Percentiles rank a stretch among this genome's conserved stretches.
Conservation (phyloP, 805 yeast species). For the Zygosaccharomyces kombuchaensis region DNA sequence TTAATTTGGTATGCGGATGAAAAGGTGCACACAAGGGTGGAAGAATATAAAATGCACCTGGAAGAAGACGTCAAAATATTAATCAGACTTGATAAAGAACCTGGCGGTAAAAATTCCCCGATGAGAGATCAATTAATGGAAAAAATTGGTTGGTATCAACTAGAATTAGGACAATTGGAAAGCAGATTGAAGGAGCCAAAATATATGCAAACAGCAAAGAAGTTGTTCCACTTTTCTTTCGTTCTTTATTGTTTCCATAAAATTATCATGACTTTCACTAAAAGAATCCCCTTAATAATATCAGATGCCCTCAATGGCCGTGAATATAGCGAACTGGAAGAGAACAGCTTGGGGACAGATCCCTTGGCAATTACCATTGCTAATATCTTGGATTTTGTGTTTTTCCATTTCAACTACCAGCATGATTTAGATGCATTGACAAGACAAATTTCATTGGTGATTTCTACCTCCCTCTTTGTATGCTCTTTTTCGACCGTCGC, state of each 20-base stretch:
- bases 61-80: constrained; percentile 18
- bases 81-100: constrained; percentile 15
- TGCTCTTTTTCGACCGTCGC: constrained; percentile 64
- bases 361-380: constrained; percentile 39
- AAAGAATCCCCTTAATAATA: constrained; percentile 28
- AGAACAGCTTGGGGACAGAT: constrained; percentile 27
- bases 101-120: constrained; percentile 12
- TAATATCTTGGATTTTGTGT: constrained; percentile 32
- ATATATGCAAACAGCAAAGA: constrained; percentile 14
- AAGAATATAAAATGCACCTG: constrained; percentile 20
- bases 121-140: constrained; percentile 23
- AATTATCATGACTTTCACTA: constrained; percentile 30
- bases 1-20: constrained; percentile 27
- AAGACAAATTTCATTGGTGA: constrained; percentile 41
- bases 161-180: constrained; percentile 25
- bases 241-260: constrained; percentile 38
- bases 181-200: constrained; percentile 16
- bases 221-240: constrained; percentile 24
- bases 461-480: constrained; percentile 56
- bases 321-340: constrained; percentile 17
- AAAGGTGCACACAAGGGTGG: constrained; percentile 16
- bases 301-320: constrained; percentile 17
- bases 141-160: constrained; percentile 25
- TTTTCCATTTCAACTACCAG: constrained; percentile 32
- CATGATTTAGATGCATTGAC: constrained; percentile 37